phyloP scores from a whole-genome alignment of 805 yeast species.

The Candida insectalens region DNA sequence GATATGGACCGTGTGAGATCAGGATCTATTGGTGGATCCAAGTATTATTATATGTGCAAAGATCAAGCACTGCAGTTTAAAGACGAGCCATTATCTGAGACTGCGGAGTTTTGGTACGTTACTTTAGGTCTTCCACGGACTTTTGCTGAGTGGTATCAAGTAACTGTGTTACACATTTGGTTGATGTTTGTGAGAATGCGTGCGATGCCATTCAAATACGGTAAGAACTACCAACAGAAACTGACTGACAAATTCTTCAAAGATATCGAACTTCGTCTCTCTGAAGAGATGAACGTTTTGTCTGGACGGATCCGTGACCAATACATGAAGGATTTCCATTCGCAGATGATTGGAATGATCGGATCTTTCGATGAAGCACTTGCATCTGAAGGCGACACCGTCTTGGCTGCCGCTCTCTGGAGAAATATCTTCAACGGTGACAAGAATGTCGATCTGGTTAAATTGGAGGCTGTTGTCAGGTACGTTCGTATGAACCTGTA shows the following conservation, averaged over 20 bases:
- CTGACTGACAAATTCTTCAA: constrained; percentile 80
- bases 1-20: constrained; percentile 92
- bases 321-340: constrained; percentile 81
- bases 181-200: constrained; percentile 90
- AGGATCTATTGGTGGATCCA: constrained; percentile 89
- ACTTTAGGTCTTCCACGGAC: constrained; percentile 76
- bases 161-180: constrained; percentile 88
- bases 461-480: constrained; percentile 81
- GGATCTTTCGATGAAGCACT: constrained; percentile 92
- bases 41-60: constrained; percentile 80
- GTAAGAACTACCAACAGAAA: constrained; percentile 85
- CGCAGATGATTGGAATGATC: constrained; percentile 82
- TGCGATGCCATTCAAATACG: constrained; percentile 86
- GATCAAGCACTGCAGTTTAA: constrained; percentile 72
- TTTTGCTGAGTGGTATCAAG: constrained; percentile 94
- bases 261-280: constrained; percentile 80
- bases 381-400: constrained; percentile 58
- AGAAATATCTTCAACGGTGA: constrained; percentile 87
- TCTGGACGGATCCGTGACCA: constrained; percentile 77
- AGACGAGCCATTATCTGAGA: constrained; percentile 58
- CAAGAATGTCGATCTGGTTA: constrained; percentile 69
- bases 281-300: constrained; percentile 76
- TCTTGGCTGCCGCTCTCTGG: constrained; percentile 74
- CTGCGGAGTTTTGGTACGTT: constrained; percentile 80
- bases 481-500: constrained; percentile 86